Evolutionary conservation across 441 rosid genomes (phyloP).

Genomic region (Viola pubescens): DNA sequence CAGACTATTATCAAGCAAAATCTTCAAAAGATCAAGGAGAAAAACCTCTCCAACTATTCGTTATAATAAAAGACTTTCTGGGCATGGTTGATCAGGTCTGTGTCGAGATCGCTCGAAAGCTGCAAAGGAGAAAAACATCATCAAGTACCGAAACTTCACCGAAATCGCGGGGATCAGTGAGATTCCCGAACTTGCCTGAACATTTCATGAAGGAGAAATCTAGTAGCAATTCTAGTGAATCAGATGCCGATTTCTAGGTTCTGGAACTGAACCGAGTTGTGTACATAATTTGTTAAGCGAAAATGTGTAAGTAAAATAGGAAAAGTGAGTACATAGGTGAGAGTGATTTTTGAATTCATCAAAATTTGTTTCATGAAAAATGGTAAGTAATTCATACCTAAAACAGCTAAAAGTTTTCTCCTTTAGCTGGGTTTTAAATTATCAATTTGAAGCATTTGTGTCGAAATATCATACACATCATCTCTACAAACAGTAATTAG

Average conservation of each 20-base stretch:
- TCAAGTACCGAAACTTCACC: slow-evolving; percentile 29
- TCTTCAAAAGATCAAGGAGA: slow-evolving; percentile 44
- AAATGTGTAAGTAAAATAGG: not conserved
- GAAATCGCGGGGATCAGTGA: slow-evolving; percentile 30
- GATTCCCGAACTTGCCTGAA: slow-evolving; percentile 67
- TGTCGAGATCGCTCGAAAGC: slow-evolving; percentile 54
- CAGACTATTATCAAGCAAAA: slow-evolving; percentile 77
- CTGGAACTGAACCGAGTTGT: not conserved
- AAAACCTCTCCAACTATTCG: slow-evolving; percentile 53
- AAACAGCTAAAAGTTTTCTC: not conserved
- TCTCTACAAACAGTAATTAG: too few relatives aligned
- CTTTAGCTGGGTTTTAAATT: not conserved
- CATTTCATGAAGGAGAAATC: slow-evolving; percentile 43
- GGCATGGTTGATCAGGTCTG: slow-evolving; percentile 75
- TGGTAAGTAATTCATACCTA: not conserved
- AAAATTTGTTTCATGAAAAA: not conserved
- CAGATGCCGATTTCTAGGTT: slow-evolving; percentile 51
- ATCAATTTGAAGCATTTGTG: not conserved
- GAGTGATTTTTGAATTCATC: slow-evolving; percentile 7
- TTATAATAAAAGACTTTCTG: slow-evolving; percentile 67
- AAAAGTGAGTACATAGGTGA: not conserved
- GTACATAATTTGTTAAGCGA: slow-evolving; percentile 20
- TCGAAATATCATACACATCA: too few relatives aligned
- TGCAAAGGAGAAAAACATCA: slow-evolving; percentile 38
- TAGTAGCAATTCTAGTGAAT: slow-evolving; percentile 39